A percentile compares a stretch with the other conserved stretches of the same genome.
phyloP scores from a whole-genome alignment of 2,329 filamentous ascomycete species.

The Arthrocladium fulminans region DNA sequence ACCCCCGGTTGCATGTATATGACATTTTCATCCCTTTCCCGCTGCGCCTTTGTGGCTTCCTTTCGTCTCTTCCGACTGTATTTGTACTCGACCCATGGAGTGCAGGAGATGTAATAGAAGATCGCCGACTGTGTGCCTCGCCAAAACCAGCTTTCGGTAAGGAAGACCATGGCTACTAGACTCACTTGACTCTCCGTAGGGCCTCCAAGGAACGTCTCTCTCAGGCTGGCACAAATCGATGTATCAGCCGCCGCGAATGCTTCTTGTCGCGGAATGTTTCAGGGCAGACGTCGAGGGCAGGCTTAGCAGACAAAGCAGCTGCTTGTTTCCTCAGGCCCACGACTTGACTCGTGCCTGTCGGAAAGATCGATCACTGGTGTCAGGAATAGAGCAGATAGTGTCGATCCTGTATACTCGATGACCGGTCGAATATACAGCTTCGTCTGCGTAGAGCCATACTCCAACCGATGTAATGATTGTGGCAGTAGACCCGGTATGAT shows the following conservation, averaged over 20 bases:
- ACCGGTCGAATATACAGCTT: not conserved
- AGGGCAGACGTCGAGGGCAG: not conserved
- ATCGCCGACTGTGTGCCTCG: constrained; percentile 42
- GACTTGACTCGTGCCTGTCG: not conserved
- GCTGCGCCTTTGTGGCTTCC: constrained; percentile 58
- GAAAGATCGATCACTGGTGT: not conserved
- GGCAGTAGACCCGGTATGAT: not conserved
- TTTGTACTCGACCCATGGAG: constrained; percentile 58
- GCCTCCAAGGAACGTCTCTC: too few species aligned
- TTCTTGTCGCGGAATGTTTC: not conserved
- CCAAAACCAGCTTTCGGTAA: constrained; percentile 33
- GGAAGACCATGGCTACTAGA: constrained; percentile 3
- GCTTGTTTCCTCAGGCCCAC: too few species aligned
- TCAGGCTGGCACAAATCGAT: too few species aligned
- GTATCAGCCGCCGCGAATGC: not conserved
- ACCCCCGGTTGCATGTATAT: constrained; percentile 58
- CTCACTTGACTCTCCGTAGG: not conserved
- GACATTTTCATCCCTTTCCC: constrained; percentile 15
- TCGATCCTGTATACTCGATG: constrained; percentile 5
- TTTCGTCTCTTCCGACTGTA: constrained; percentile 62
- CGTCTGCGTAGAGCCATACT: constrained; percentile 7
- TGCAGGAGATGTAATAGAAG: constrained; percentile 43
- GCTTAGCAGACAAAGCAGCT: too few species aligned
- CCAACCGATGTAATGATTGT: not conserved
- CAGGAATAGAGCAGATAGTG: constrained; percentile 3